A percentile compares a stretch with the other conserved stretches of the same genome.
These are phyloP conservation scores for Ogataea polymorpha DNA, from an alignment of 805 yeast species.

Conservation along the genomic window DNA sequence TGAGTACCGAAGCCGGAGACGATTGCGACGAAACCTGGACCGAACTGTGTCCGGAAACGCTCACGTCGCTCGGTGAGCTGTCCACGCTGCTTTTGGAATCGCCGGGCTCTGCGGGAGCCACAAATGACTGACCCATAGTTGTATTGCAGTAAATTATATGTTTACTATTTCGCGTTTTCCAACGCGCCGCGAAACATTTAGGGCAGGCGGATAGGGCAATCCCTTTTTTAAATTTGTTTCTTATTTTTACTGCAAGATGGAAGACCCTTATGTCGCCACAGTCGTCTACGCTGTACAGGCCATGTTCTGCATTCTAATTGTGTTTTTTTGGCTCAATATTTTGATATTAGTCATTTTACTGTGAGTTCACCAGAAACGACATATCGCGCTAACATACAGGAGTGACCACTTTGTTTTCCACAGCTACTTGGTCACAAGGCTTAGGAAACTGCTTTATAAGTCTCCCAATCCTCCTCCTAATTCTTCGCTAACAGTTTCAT, in stretches of 20 bases:
- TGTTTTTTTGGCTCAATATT: slow-evolving; percentile 15
- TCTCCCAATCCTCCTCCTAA: slow-evolving; percentile 3
- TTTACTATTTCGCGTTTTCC: slow-evolving; percentile 9
- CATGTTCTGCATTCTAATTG: slow-evolving; percentile 13
- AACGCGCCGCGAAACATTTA: slow-evolving; percentile 11
- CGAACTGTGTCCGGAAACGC: slow-evolving; percentile 2
- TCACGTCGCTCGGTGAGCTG: neutral
- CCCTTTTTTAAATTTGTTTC: neutral
- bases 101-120: neutral
- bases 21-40: slow-evolving; percentile 6
- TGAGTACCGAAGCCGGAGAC: slow-evolving; percentile 2
- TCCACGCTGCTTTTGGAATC: neutral
- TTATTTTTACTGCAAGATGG: neutral
- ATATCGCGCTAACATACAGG: slow-evolving; percentile 1
- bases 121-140: slow-evolving; percentile 3
- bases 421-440: slow-evolving; percentile 6
- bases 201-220: neutral
- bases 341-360: slow-evolving; percentile 12
- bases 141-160: neutral
- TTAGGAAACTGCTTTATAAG: slow-evolving; percentile 6
- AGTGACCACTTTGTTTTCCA: slow-evolving; percentile 15
- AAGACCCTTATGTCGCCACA: slow-evolving; percentile 4
- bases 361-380: slow-evolving; percentile 10
- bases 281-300: slow-evolving; percentile 6
- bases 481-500: slow-evolving; percentile 15